Evolutionary conservation across 768 basidiomycete species (phyloP).

Genomic region (Calocybe gangraenosa): DNA sequence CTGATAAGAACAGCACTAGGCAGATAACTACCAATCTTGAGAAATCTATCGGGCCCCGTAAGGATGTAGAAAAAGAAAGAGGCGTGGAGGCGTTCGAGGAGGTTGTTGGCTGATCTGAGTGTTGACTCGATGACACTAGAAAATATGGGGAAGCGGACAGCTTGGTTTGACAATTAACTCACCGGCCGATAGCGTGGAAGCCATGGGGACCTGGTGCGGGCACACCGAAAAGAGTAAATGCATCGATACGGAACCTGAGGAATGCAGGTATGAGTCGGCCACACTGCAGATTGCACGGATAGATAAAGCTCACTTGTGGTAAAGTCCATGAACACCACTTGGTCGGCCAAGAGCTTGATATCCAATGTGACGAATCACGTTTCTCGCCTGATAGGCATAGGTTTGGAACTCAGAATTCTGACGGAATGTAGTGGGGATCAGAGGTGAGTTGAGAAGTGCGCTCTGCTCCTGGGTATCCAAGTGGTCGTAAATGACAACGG

Average conservation of each 20-base stretch:
- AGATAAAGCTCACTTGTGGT: conserved; percentile 58
- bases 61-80: conserved; percentile 97
- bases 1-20: conserved; percentile 85
- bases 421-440: conserved; percentile 43
- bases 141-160: conserved; percentile 8
- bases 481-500: conserved; percentile 80
- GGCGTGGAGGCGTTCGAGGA: conserved; percentile 93
- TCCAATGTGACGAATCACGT: conserved; percentile 63
- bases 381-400: conserved; percentile 57
- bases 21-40: conserved; percentile 88
- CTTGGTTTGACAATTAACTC: conserved; percentile 18
- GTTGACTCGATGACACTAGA: conserved; percentile 80
- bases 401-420: conserved; percentile 40
- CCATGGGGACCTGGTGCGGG: conserved; percentile 93
- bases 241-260: conserved; percentile 86
- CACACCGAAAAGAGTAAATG: conserved; percentile 84
- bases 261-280: conserved; percentile 4
- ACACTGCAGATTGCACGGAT: not conserved
- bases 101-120: conserved; percentile 87
- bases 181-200: conserved; percentile 91
- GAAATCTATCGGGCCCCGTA: conserved; percentile 57
- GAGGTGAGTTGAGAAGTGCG: conserved; percentile 29
- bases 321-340: conserved; percentile 87
- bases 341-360: conserved; percentile 78
- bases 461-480: conserved; percentile 44